phyloP scores from a whole-genome alignment of 192 early-diverging fungal species.

The Jimgerdemannia flammicorona region DNA sequence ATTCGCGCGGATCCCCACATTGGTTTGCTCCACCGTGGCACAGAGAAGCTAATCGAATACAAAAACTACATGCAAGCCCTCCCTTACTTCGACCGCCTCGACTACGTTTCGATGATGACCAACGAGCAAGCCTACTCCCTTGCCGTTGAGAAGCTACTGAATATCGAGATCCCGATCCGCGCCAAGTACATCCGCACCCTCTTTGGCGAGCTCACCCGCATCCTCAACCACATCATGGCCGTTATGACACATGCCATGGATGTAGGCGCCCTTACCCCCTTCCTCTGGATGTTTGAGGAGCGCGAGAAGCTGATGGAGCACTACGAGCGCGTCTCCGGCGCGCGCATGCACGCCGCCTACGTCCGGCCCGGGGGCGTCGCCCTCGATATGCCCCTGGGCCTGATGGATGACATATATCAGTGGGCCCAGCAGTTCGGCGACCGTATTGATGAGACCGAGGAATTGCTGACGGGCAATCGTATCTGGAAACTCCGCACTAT shows the following conservation, averaged over 20 bases:
- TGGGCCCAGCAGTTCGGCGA: conserved; percentile 91
- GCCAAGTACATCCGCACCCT: conserved; percentile 96
- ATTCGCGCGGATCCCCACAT: conserved; percentile 95
- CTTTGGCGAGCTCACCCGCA: conserved; percentile 96
- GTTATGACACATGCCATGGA: conserved; percentile 96
- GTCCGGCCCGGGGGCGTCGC: conserved; percentile 95
- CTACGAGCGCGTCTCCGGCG: conserved; percentile 97
- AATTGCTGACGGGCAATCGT: conserved; percentile 88
- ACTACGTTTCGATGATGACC: conserved; percentile 99
- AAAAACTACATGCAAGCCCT: conserved; percentile 97
- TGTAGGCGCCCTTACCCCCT: conserved; percentile 96
- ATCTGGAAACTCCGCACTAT: conserved; percentile 92
- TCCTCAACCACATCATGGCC: conserved; percentile 99
- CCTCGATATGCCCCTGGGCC: conserved; percentile 87
- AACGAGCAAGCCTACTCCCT: conserved; percentile 98
- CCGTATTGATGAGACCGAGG: conserved; percentile 93
- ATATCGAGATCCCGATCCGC: conserved; percentile 92
- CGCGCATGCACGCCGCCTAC: conserved; percentile 97
- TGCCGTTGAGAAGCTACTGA: conserved; percentile 96
- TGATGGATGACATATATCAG: conserved; percentile 92
- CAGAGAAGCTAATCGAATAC: conserved; percentile 99
- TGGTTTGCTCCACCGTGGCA: conserved; percentile 95
- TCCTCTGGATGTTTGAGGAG: conserved; percentile 99
- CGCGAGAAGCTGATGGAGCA: conserved; percentile 99
- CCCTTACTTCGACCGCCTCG: conserved; percentile 97